phyloP scores from a whole-genome alignment of 2,329 filamentous ascomycete genomes.

The Fusarium buharicum region DNA sequence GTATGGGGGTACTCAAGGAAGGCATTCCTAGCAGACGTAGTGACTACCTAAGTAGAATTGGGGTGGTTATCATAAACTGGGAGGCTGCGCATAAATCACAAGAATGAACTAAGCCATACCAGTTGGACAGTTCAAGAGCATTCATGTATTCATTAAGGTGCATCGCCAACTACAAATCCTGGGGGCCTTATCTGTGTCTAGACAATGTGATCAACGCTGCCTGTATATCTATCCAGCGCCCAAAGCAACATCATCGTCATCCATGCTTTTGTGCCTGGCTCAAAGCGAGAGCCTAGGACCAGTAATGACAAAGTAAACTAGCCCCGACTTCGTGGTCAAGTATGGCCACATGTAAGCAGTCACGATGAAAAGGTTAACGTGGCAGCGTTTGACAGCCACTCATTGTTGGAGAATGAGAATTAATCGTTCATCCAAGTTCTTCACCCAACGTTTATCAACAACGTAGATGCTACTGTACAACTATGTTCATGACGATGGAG shows the following conservation, averaged over 20 bases:
- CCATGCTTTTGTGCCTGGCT: slow-evolving; percentile 35
- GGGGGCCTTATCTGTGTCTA: slow-evolving; percentile 36
- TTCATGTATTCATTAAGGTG: slow-evolving; percentile 48
- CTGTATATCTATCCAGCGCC: slow-evolving; percentile 37
- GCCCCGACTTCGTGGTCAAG: slow-evolving; percentile 13
- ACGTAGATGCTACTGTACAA: slow-evolving; percentile 44
- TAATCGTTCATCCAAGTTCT: slow-evolving; percentile 39
- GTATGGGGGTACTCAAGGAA: background rate
- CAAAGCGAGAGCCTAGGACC: slow-evolving; percentile 22
- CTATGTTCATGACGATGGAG: slow-evolving; percentile 42
- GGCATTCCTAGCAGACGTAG: background rate
- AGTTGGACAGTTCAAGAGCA: slow-evolving; percentile 12
- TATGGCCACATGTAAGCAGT: slow-evolving; percentile 30
- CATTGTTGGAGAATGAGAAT: slow-evolving; percentile 29
- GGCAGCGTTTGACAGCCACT: slow-evolving; percentile 32
- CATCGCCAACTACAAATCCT: slow-evolving; percentile 40
- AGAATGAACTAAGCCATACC: background rate
- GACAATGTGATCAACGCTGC: slow-evolving; percentile 39
- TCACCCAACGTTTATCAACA: slow-evolving; percentile 36
- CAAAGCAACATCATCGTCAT: slow-evolving; percentile 34
- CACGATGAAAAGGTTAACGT: slow-evolving; percentile 36
- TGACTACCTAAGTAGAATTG: background rate
- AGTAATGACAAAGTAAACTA: slow-evolving; percentile 12
- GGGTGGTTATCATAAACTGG: background rate
- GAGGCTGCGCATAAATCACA: background rate